phyloP scores from a whole-genome alignment of 2,329 filamentous ascomycete genomes.

The Didymosphaeria variabile region DNA sequence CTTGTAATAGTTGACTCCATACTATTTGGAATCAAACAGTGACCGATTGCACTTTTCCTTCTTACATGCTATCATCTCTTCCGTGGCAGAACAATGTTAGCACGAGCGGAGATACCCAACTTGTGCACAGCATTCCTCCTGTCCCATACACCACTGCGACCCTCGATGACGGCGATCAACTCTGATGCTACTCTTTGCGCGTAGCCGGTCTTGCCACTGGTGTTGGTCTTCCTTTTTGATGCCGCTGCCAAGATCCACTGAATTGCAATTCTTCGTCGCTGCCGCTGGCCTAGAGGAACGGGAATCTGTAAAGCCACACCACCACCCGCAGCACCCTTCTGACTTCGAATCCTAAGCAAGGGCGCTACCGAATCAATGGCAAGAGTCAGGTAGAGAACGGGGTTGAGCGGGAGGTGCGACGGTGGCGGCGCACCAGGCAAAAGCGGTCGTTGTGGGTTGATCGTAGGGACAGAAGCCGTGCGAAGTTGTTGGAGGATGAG shows the following conservation, averaged over 20 bases:
- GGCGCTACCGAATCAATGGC: conserved; percentile 94
- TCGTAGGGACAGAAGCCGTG: conserved; percentile 79
- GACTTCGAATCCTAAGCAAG: conserved; percentile 78
- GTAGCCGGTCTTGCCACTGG: conserved; percentile 76
- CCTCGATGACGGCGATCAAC: conserved; percentile 87
- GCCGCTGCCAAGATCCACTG: conserved; percentile 90
- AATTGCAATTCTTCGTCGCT: conserved; percentile 80
- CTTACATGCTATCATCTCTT: conserved; percentile 33
- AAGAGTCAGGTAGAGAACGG: conserved; percentile 85
- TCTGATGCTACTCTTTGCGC: conserved; percentile 84
- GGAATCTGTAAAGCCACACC: conserved; percentile 86
- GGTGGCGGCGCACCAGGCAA: conserved; percentile 80
- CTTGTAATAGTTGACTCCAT: neutral
- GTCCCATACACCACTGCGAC: conserved; percentile 84
- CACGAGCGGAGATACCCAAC: conserved; percentile 77
- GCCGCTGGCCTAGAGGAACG: conserved; percentile 75
- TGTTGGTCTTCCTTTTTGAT: conserved; percentile 76
- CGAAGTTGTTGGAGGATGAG: conserved; percentile 84
- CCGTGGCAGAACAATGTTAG: conserved; percentile 66
- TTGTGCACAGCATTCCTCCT: conserved; percentile 81
- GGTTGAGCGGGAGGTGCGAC: conserved; percentile 84
- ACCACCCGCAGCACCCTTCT: conserved; percentile 84
- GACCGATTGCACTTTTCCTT: neutral
- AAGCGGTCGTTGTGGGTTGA: conserved; percentile 75
- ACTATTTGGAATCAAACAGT: neutral